Percentiles rank a stretch among this genome's conserved stretches.
phyloP scores from a whole-genome alignment of 2,329 filamentous ascomycete genomes.

The Ceratocystis destructans region DNA sequence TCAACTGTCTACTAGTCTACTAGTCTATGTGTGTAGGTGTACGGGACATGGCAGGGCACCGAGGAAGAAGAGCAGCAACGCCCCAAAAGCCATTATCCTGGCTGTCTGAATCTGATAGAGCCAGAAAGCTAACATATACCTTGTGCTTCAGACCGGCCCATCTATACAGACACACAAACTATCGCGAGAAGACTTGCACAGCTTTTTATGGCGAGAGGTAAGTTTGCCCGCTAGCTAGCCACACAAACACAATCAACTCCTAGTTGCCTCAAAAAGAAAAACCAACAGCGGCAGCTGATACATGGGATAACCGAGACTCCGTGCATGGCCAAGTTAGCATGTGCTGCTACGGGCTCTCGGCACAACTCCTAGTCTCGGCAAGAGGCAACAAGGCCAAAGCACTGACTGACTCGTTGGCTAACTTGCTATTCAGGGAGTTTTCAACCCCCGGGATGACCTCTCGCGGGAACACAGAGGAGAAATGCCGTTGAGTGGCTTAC shows the following conservation, averaged over 20 bases:
- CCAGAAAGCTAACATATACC: background rate
- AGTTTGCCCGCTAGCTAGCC: background rate
- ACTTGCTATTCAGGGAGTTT: slow-evolving; percentile 35
- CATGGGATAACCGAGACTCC: background rate
- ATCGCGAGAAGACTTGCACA: slow-evolving; percentile 4
- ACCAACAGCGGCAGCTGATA: background rate
- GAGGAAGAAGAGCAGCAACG: background rate
- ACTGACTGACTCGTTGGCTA: background rate
- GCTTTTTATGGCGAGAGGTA: slow-evolving; percentile 10
- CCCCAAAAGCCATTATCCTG: background rate
- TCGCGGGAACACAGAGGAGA: slow-evolving; percentile 31
- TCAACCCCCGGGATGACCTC: slow-evolving; percentile 28
- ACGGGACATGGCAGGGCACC: background rate
- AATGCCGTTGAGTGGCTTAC: slow-evolving; percentile 37
- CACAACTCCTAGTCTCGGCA: background rate
- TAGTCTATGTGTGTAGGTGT: background rate
- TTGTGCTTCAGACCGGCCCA: background rate
- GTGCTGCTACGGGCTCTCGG: background rate
- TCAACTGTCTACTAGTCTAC: background rate
- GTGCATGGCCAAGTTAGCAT: too few species aligned
- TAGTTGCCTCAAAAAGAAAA: background rate
- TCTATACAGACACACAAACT: background rate
- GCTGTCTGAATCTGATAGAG: background rate
- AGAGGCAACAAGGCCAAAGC: background rate
- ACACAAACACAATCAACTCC: too few species aligned